Evolutionary conservation across 805 yeast species (phyloP).

Genomic region (Candida fluviatilis): DNA sequence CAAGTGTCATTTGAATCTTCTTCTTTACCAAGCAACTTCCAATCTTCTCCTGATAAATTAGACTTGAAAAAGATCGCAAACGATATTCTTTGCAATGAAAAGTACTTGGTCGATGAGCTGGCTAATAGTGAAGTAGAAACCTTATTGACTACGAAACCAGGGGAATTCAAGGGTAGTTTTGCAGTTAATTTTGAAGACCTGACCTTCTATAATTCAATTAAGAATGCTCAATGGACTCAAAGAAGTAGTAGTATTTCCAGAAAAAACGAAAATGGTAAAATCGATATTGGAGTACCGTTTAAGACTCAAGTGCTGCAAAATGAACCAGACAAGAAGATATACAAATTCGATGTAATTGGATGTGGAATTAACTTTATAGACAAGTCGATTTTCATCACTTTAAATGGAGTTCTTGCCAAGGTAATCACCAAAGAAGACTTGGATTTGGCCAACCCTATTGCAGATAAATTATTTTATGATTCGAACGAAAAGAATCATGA

Average conservation of each 20-base stretch:
- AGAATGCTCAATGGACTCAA: slow-evolving; percentile 24
- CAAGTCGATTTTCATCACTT: slow-evolving; percentile 67
- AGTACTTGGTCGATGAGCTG: slow-evolving; percentile 10
- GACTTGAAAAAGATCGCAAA: slow-evolving; percentile 29
- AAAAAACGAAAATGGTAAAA: slow-evolving; percentile 30
- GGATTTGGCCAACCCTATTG: slow-evolving; percentile 14
- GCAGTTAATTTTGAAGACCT: slow-evolving; percentile 39
- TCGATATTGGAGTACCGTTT: slow-evolving; percentile 35
- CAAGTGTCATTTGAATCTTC: slow-evolving; percentile 18
- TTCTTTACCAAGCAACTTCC: slow-evolving; percentile 6
- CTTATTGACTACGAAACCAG: slow-evolving; percentile 32
- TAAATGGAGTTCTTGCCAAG: slow-evolving; percentile 60
- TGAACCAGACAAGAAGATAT: slow-evolving; percentile 8
- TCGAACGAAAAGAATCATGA: slow-evolving; percentile 22
- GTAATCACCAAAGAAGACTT: slow-evolving; percentile 23
- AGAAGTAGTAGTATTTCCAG: slow-evolving; percentile 33
- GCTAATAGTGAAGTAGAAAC: slow-evolving; percentile 17
- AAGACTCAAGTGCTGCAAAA: slow-evolving; percentile 19
- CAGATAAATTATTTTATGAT: slow-evolving; percentile 17
- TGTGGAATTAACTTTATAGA: slow-evolving; percentile 74
- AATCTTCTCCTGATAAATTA: slow-evolving; percentile 9
- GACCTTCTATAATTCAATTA: slow-evolving; percentile 35
- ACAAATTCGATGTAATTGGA: slow-evolving; percentile 60
- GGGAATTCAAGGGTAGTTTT: slow-evolving; percentile 37
- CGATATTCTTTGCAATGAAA: slow-evolving; percentile 21